Conservation (phyloP, 164 flowering plant species). For the Taxillus chinensis region DNA sequence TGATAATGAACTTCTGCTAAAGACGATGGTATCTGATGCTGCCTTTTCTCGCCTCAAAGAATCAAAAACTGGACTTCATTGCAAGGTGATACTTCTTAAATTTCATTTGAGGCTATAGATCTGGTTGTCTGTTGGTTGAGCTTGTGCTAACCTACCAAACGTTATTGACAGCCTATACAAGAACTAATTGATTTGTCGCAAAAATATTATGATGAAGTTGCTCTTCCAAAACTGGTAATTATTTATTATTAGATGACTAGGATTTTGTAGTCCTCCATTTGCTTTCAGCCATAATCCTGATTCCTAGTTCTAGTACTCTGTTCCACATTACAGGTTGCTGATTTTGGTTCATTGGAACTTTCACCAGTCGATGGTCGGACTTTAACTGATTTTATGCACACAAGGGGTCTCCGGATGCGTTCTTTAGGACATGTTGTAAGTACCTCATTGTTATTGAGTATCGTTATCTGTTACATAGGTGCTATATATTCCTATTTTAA, state of each 20-base stretch:
- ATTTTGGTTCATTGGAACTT: constrained; percentile 97
- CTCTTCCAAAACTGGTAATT: constrained; percentile 90
- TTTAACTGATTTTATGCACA: constrained; percentile 96
- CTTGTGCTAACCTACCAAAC: constrained; percentile 18
- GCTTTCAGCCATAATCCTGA: constrained; percentile 3
- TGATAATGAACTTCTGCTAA: constrained; percentile 53
- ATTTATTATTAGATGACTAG: not conserved
- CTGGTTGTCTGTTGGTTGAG: constrained; percentile 2
- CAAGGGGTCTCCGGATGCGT: constrained; percentile 96
- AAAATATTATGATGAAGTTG: constrained; percentile 85
- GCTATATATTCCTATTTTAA: too few species aligned
- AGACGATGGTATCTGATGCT: constrained; percentile 48
- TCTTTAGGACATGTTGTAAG: constrained; percentile 94
- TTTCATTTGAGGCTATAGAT: not conserved
- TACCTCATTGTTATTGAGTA: constrained; percentile 3
- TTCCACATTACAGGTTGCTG: constrained; percentile 64
- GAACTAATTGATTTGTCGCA: constrained; percentile 74
- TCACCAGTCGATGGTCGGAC: constrained; percentile 99
- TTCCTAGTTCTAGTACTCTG: constrained; percentile 1
- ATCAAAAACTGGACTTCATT: constrained; percentile 86
- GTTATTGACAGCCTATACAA: constrained; percentile 57
- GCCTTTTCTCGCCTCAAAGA: constrained; percentile 80
- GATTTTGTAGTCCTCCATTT: not conserved
- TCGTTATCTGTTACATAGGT: too few species aligned
- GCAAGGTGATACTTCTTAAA: constrained; percentile 45